Conservation (phyloP, 768 basidiomycete genomes). For the Mrakia gelida region DNA sequence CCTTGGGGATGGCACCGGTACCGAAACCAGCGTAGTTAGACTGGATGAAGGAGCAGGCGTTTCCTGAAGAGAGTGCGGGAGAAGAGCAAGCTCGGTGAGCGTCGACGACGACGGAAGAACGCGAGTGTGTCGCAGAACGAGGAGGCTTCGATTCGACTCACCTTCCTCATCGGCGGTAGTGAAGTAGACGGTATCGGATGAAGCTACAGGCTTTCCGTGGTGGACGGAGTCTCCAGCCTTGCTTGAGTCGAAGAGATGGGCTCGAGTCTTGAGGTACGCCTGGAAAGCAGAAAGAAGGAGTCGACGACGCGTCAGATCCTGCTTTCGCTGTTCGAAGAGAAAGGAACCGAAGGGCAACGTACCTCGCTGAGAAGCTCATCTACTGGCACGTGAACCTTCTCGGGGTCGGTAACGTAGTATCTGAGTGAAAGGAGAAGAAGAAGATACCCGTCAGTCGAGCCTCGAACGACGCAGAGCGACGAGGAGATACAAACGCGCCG, state of each 20-base stretch:
- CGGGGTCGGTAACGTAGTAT: conserved; percentile 90
- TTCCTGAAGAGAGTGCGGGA: conserved; percentile 36
- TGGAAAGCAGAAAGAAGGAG: conserved; percentile 41
- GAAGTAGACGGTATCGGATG: conserved; percentile 93
- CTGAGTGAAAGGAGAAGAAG: conserved; percentile 37
- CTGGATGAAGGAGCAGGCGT: conserved; percentile 47
- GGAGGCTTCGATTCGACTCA: not conserved
- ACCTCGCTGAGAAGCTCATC: conserved; percentile 81
- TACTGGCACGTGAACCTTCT: conserved; percentile 69
- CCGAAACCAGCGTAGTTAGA: conserved; percentile 70
- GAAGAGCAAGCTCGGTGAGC: not conserved
- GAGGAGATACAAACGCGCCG: not conserved
- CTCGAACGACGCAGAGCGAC: not conserved
- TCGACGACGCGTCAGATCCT: not conserved
- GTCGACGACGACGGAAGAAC: not conserved
- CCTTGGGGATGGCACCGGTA: conserved; percentile 74
- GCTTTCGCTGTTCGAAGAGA: conserved; percentile 8
- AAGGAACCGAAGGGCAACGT: conserved; percentile 22
- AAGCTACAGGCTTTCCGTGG: conserved; percentile 74
- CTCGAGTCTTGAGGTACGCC: conserved; percentile 78
- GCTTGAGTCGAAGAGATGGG: conserved; percentile 67
- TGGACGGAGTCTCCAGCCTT: conserved; percentile 43
- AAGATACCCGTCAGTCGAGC: not conserved
- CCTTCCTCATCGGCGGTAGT: conserved; percentile 56
- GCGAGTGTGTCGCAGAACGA: not conserved